A percentile compares a stretch with the other conserved stretches of the same genome.
Conservation (phyloP, 495 filamentous ascomycete genomes). For the Talaromyces ruber region DNA sequence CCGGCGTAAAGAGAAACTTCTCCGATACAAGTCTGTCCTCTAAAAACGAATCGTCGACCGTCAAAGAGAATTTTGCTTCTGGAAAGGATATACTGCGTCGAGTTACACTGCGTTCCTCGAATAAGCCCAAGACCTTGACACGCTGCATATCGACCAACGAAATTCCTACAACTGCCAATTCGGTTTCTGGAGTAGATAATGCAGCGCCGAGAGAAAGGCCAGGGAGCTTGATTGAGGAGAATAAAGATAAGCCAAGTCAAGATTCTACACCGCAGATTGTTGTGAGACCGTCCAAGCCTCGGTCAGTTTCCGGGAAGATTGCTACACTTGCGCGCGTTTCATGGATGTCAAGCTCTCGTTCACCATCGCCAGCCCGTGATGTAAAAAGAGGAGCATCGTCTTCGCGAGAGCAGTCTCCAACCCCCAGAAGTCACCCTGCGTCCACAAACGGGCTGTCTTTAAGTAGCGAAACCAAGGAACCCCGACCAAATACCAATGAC, state of each 20-base stretch:
- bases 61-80: conserved; percentile 34
- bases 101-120: conserved; percentile 30
- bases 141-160: conserved; percentile 11
- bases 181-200: not conserved
- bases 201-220: not conserved
- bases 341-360: conserved; percentile 55
- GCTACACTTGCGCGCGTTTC: conserved; percentile 58
- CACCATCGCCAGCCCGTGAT: conserved; percentile 45
- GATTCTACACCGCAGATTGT: not conserved
- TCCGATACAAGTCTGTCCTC: conserved; percentile 31
- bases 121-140: conserved; percentile 24
- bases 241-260: not conserved
- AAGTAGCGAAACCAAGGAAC: conserved; percentile 11
- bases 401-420: conserved; percentile 30
- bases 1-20: conserved; percentile 31
- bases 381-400: conserved; percentile 26
- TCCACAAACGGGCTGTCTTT: conserved; percentile 20
- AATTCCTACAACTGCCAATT: not conserved
- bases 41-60: conserved; percentile 24
- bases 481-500: not conserved
- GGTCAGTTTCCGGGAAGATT: conserved; percentile 55
- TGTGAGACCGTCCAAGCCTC: conserved; percentile 31
- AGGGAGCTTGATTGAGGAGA: not conserved
- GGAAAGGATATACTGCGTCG: conserved; percentile 39
- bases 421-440: conserved; percentile 18